Evolutionary conservation across 306 rosid species (phyloP), one percentile per base, ranked within the genome.

Genomic region (Sicyos baderoa): DNA sequence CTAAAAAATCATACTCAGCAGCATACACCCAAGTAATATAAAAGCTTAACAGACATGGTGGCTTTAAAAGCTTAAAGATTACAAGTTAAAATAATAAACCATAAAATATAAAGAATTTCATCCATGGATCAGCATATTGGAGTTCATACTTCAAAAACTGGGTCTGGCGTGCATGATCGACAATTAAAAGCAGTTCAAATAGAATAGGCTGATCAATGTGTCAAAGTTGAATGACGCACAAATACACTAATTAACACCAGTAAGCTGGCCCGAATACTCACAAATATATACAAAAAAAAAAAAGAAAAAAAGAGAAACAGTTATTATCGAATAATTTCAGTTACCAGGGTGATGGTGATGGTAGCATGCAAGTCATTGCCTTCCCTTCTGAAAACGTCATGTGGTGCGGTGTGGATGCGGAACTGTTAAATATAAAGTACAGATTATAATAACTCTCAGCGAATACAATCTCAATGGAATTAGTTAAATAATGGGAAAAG

Each of bases 331-430:
- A 16, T 22, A 21, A 22, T 18, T 35, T 44, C 56, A 62, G 65
- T 75, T 82, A 93, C 99, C 90, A 93, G 90, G 19, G 96, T 86
- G 58, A 93, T 85, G 54, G 99, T 93, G 72, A 93, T 76, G n/a
- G 91, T 85, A 27, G 91, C 47, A 75, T 93, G 99, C 74, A 93
- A 80, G 82, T 93, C 87, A 75, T 90, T 79, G 82, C 90, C 91
- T 80, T 90, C 97, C 79, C 99, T 84, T 85, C 72, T 84, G 73
- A 93, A 90, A 76, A 18, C 18, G 27, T 86, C 99, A 67, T 93
- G 99, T 42, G 94, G 84, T 70, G 97, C 99, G 12, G 99, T 88
- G 47, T 72, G 87, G 74, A 93, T 84, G 4, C 89, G 95, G 70
- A 90, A 90, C 99, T 93, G 95, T 82, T 45, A 9, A 74, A 70